Percentiles rank a stretch among this genome's conserved stretches.
phyloP scores from a whole-genome alignment of 352 stramenopile species.

The Peronospora destructor region DNA sequence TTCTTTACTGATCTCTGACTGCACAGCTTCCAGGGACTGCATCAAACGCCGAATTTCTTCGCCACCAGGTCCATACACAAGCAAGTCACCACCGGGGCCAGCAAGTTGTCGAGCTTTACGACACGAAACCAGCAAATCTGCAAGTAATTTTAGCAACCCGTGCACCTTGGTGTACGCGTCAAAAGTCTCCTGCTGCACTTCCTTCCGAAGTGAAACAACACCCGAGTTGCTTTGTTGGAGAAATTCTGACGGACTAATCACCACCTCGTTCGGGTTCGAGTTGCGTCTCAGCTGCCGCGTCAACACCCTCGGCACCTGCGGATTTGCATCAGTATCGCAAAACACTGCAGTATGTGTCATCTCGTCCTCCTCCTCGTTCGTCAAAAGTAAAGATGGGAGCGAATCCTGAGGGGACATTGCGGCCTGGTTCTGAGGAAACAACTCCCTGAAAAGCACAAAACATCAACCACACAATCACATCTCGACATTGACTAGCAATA shows the following conservation, averaged over 20 bases:
- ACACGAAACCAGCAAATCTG: conserved; percentile 77
- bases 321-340: conserved; percentile 55
- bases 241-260: conserved; percentile 56
- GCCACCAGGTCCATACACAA: conserved; percentile 78
- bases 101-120: conserved; percentile 75
- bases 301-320: conserved; percentile 57
- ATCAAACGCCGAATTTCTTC: conserved; percentile 78
- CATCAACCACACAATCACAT: conserved; percentile 2
- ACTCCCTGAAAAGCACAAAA: conserved; percentile 26
- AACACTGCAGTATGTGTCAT: conserved; percentile 69
- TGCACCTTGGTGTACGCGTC: conserved; percentile 74
- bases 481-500: background rate
- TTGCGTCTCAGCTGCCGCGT: conserved; percentile 43
- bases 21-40: conserved; percentile 74
- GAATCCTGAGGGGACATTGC: conserved; percentile 32
- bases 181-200: conserved; percentile 50
- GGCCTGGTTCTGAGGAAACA: conserved; percentile 43
- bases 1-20: conserved; percentile 66
- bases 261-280: conserved; percentile 36
- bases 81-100: conserved; percentile 69
- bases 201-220: conserved; percentile 58
- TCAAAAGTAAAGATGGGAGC: conserved; percentile 50
- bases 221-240: conserved; percentile 69
- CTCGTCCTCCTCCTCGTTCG: conserved; percentile 61
- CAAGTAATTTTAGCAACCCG: conserved; percentile 70